A percentile compares a stretch with the other conserved stretches of the same genome.
These are phyloP conservation scores for Pestalotiopsis sp. DNA, from an alignment of 2,329 filamentous ascomycete genomes.

Conservation along the genomic window DNA sequence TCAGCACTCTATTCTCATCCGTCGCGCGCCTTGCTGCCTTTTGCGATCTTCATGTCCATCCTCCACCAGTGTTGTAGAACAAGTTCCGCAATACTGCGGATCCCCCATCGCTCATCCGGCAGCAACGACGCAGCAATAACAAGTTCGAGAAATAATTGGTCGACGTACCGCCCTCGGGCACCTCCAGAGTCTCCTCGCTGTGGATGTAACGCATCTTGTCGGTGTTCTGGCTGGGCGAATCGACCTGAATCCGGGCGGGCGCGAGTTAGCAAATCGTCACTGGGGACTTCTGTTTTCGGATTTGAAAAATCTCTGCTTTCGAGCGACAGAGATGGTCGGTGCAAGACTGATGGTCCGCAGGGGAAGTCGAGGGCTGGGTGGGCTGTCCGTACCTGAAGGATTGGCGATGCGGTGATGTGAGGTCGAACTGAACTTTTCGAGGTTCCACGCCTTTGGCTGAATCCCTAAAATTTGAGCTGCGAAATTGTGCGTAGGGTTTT, in stretches of 20 bases:
- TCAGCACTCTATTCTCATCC: not conserved
- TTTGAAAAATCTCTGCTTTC: not conserved
- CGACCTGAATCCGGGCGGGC: constrained; percentile 21
- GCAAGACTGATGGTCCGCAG: constrained; percentile 1
- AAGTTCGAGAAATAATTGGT: constrained; percentile 23
- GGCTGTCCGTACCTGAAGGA: constrained; percentile 29
- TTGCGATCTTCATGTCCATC: not conserved
- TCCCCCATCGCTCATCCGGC: not conserved
- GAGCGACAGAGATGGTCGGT: not conserved
- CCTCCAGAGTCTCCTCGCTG: constrained; percentile 91
- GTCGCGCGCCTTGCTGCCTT: not conserved
- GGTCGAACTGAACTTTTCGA: constrained; percentile 22
- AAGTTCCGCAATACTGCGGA: not conserved
- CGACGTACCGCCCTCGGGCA: constrained; percentile 94
- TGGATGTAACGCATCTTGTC: constrained; percentile 99
- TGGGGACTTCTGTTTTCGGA: not conserved
- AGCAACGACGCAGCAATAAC: not conserved
- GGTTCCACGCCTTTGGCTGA: constrained; percentile 10
- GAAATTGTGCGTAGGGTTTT: constrained; percentile 21
- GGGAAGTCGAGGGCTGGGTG: not conserved
- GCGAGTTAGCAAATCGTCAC: constrained; percentile 3
- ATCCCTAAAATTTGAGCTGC: constrained; percentile 15
- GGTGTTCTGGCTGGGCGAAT: constrained; percentile 47
- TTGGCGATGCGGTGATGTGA: constrained; percentile 32
- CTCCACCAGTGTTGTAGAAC: not conserved